Evolutionary conservation across 164 flowering plant genomes (phyloP), one percentile per base, ranked within the genome.

Genomic region (Magnolia changhungtana): DNA sequence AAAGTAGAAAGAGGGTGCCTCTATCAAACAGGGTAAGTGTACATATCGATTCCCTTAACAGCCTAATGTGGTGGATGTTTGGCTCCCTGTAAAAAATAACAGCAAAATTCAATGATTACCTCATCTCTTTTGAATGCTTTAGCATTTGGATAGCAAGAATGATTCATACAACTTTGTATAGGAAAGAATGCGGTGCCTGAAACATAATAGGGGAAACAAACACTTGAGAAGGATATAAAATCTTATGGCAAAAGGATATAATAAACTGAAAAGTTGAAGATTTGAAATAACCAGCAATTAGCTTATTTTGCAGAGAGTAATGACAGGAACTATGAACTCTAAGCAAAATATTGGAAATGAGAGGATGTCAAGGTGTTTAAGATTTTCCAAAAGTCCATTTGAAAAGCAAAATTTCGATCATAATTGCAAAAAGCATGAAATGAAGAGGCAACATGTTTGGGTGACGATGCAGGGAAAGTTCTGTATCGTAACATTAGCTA

Each of bases 61-160:
- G 45, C 45, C 0, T 37, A 37, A 37, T 37, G 45, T 37, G 45
- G 45, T 37, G 7, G 61, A 55, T 9, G 13, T 55, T 55, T 55
- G 13, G 18, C 67, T 72, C 64, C 31, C 16, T 24, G 59, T 4
- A 69, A 27, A 37, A 37, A 45, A 55, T 72, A 76, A 70, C 7
- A 45, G 37, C 49, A 24, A 66, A 51, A n/a, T 24, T 37, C 50
- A 58, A 65, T 14, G 3, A 76, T 75, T 89, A 94, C 99, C 93
- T 94, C 94, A 51, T 94, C 98, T 86, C 99, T 88, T 82, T 96
- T 96, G 81, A 93, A 96, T 63, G 99, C 99, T 81, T 87, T 91
- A 18, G 99, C 94, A 86, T 93, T 94, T 63, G 99, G 99, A 81
- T 75, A 73, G 72, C 99, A 96, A 5, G 98, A 94, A 82, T 96